These are phyloP conservation scores for Leccinum holopus DNA, from an alignment of 1,284 basidiomycete species.

Conservation along the genomic window DNA sequence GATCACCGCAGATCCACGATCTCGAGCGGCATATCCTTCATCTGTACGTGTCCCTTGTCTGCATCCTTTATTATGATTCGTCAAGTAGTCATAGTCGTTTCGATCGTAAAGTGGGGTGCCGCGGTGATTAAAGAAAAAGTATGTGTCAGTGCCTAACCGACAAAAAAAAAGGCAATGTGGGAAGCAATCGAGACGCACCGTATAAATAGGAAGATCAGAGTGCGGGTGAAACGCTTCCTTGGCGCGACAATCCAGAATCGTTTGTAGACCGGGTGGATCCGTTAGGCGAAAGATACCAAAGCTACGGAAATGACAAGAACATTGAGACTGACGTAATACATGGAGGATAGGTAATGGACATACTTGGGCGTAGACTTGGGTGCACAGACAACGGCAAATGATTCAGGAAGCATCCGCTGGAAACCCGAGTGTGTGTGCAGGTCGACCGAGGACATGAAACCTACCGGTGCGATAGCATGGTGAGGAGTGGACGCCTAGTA, in stretches of 20 bases:
- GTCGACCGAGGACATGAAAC: constrained; percentile 88
- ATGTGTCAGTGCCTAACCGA: neutral
- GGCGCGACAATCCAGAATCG: constrained; percentile 63
- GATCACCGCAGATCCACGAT: constrained; percentile 66
- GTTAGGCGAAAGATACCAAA: constrained; percentile 87
- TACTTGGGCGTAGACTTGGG: constrained; percentile 77
- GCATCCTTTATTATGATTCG: constrained; percentile 50
- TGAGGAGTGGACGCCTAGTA: constrained; percentile 8
- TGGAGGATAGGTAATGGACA: constrained; percentile 19
- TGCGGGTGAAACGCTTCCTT: constrained; percentile 85
- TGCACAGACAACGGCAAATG: constrained; percentile 89
- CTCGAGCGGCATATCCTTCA: constrained; percentile 66
- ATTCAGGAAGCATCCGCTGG: constrained; percentile 85
- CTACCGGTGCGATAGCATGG: constrained; percentile 33
- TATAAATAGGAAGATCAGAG: constrained; percentile 76
- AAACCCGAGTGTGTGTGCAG: constrained; percentile 87
- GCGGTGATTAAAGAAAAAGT: neutral
- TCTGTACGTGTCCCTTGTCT: constrained; percentile 78
- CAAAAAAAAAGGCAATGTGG: neutral
- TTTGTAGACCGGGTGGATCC: constrained; percentile 76
- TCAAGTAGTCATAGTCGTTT: neutral
- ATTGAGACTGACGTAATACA: neutral
- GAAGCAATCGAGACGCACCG: constrained; percentile 44
- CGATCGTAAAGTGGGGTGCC: neutral
- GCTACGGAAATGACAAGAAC: constrained; percentile 36